Evolutionary conservation across 805 yeast species (phyloP).

Genomic region (Lipomyces lipofer): DNA sequence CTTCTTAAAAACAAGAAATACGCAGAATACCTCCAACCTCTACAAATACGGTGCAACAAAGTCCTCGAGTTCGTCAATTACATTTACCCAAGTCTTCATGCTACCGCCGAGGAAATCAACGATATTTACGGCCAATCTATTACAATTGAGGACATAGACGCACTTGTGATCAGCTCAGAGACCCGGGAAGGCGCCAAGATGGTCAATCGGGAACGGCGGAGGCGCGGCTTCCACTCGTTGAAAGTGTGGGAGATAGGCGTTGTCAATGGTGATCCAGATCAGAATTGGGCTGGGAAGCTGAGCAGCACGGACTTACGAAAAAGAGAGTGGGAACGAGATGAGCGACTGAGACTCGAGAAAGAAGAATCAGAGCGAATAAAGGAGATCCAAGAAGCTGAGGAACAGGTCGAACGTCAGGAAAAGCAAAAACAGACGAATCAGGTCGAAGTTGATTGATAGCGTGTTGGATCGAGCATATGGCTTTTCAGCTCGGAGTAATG

Average conservation of each 20-base stretch:
- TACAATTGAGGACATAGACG: conserved; percentile 66
- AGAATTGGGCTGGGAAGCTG: conserved; percentile 20
- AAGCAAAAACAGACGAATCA: too few species aligned
- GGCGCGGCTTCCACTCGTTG: conserved; percentile 55
- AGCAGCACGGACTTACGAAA: conserved; percentile 27
- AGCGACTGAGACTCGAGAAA: too few species aligned
- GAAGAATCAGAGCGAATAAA: too few species aligned
- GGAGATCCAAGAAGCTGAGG: too few species aligned
- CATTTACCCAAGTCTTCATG: conserved; percentile 48
- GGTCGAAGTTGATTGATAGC: too few species aligned
- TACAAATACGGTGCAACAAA: conserved; percentile 49
- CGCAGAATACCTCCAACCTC: conserved; percentile 62
- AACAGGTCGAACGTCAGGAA: too few species aligned
- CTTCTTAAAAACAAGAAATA: conserved; percentile 74
- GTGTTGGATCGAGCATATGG: too few species aligned
- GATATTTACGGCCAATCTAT: conserved; percentile 97
- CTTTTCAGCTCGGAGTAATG: too few species aligned
- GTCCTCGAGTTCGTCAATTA: conserved; percentile 54
- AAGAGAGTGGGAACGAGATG: background rate
- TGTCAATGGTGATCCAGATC: conserved; percentile 17
- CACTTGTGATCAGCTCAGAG: conserved; percentile 79
- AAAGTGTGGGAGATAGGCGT: conserved; percentile 50
- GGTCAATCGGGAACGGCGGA: conserved; percentile 65
- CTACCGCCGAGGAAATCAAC: conserved; percentile 62
- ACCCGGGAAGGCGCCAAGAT: conserved; percentile 70